Conservation (phyloP, 1,284 basidiomycete genomes). For the Ustilago esculenta region DNA sequence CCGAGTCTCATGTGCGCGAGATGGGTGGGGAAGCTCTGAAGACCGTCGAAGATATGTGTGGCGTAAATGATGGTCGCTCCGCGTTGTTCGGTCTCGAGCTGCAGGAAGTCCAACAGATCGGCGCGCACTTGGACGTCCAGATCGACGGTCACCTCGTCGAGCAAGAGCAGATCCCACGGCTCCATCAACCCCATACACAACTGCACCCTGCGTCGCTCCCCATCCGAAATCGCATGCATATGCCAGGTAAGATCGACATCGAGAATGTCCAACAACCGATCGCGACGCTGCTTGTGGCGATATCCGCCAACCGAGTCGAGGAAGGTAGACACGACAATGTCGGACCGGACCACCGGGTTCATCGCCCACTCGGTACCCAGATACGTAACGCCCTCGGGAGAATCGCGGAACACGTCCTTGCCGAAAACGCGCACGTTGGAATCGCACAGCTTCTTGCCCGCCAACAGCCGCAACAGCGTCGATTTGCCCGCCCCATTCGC, state of each 20-base stretch:
- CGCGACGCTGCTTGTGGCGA: slow-evolving; percentile 86
- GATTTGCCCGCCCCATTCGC: slow-evolving; percentile 86
- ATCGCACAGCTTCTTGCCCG: slow-evolving; percentile 76
- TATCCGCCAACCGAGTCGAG: slow-evolving; percentile 86
- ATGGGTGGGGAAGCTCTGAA: slow-evolving; percentile 65
- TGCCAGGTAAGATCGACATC: slow-evolving; percentile 83
- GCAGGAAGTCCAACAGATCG: slow-evolving; percentile 87
- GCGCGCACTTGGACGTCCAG: slow-evolving; percentile 96
- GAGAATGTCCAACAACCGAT: slow-evolving; percentile 85
- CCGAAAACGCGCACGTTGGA: slow-evolving; percentile 60
- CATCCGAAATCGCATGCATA: slow-evolving; percentile 93
- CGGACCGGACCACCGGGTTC: slow-evolving; percentile 88
- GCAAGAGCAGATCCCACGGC: slow-evolving; percentile 89
- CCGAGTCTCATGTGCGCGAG: slow-evolving; percentile 64
- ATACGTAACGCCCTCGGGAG: slow-evolving; percentile 73
- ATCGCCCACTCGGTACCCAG: slow-evolving; percentile 84
- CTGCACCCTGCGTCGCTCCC: slow-evolving; percentile 91
- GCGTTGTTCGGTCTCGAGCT: slow-evolving; percentile 80
- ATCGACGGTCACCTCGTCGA: slow-evolving; percentile 98
- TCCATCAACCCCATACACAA: slow-evolving; percentile 96
- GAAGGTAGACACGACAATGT: slow-evolving; percentile 75
- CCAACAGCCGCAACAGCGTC: slow-evolving; percentile 90
- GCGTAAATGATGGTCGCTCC: slow-evolving; percentile 89
- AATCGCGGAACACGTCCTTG: slow-evolving; percentile 63
- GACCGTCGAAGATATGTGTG: slow-evolving; percentile 66